A percentile compares a stretch with the other conserved stretches of the same genome.
These are phyloP conservation scores for Phytophthora podocarpi DNA, from an alignment of 352 stramenopile genomes.

Conservation along the genomic window DNA sequence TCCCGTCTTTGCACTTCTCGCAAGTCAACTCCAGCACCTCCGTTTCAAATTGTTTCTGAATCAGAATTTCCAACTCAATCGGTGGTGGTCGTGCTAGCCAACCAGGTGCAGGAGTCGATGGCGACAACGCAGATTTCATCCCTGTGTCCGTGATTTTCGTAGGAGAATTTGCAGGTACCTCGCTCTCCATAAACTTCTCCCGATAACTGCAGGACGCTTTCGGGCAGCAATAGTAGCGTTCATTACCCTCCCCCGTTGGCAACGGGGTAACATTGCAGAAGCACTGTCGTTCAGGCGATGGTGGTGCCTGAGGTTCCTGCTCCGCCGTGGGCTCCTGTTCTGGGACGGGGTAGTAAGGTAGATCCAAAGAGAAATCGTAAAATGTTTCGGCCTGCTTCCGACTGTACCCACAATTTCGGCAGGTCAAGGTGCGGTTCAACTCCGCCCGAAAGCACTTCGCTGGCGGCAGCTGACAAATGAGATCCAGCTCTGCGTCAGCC, in stretches of 20 bases:
- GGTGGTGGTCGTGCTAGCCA: slow-evolving; percentile 19
- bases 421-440: slow-evolving; percentile 79
- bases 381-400: slow-evolving; percentile 82
- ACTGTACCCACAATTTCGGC: slow-evolving; percentile 75
- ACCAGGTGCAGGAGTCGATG: slow-evolving; percentile 7
- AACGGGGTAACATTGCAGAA: slow-evolving; percentile 60
- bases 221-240: slow-evolving; percentile 58
- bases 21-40: slow-evolving; percentile 82
- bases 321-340: slow-evolving; percentile 34
- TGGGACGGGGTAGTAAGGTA: slow-evolving; percentile 49
- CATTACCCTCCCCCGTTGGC: slow-evolving; percentile 35
- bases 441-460: slow-evolving; percentile 83
- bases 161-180: slow-evolving; percentile 11
- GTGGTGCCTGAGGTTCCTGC: slow-evolving; percentile 39
- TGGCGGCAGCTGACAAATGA: slow-evolving; percentile 63
- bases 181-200: slow-evolving; percentile 39
- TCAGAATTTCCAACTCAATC: slow-evolving; percentile 62
- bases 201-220: slow-evolving; percentile 70
- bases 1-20: slow-evolving; percentile 81
- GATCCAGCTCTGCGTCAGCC: slow-evolving; percentile 33
- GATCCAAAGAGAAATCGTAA: slow-evolving; percentile 87
- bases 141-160: slow-evolving; percentile 3
- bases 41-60: slow-evolving; percentile 81
- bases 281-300: slow-evolving; percentile 46
- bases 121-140: slow-evolving; percentile 9